Evolutionary conservation across 805 yeast species (phyloP), one percentile per base, ranked within the genome.

Genomic region (Torulaspora franciscae): DNA sequence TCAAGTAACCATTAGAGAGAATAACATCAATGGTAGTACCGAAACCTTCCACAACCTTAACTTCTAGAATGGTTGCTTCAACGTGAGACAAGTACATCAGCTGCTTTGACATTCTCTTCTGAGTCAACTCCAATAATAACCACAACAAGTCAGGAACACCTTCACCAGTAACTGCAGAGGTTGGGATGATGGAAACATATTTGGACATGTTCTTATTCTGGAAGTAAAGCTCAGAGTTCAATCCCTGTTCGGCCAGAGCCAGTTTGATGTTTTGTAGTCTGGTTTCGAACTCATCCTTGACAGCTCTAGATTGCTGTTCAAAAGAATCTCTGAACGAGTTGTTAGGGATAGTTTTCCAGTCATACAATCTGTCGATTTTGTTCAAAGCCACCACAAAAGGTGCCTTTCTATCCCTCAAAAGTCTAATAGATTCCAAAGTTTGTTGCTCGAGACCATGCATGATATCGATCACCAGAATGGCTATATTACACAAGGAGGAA

Each of bases 371-470:
- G 75, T 93, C 99, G 59, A 93, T 88, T 74, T 93, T 93, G 77
- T 93, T 93, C 62, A 93, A 76, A 2, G 99, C 99, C 55, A 93
- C 99, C 55, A 93, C 78, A 63, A 93, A 93, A 38, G 99, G 99
- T 35, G 99, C 96, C 73, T 93, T 93, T 71, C 96, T 81, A 66
- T 93, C 98, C 69, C 96, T 81, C 67, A 93, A 78, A 56, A 93
- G 76, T 62, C 85, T 78, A 59, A 93, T 87, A 17, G 96, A 88
- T 73, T 93, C 99, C 48, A 91, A 70, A 13, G 99, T 93, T 74
- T 93, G 99, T 64, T 84, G 98, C 73, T 93, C 99, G 56, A 93
- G 77, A 67, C 99, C 99, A 73, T 93, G 99, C 96, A 90, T 93
- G 62, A 93, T 91, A 69, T 93, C 99, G 60, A 93, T 89, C 46